phyloP scores from a whole-genome alignment of 1,284 basidiomycete genomes.

The Baeospora myosura region DNA sequence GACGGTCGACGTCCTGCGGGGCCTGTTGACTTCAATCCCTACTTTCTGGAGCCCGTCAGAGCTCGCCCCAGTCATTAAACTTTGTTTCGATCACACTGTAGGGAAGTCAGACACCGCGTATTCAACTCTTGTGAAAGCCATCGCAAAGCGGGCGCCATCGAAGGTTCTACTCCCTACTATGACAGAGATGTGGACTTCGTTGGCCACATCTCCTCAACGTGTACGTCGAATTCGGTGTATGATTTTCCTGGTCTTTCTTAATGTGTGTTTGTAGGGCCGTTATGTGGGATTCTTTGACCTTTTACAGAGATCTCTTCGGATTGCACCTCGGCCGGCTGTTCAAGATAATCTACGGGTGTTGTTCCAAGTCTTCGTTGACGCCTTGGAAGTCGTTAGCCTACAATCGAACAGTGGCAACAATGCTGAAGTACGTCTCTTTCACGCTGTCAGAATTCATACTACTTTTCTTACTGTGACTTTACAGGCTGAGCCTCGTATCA shows the following conservation, averaged over 20 bases:
- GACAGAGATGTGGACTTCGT: slow-evolving; percentile 45
- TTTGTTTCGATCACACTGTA: slow-evolving; percentile 44
- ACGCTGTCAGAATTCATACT: slow-evolving; percentile 9
- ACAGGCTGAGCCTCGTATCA: slow-evolving; percentile 48
- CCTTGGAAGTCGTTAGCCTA: slow-evolving; percentile 58
- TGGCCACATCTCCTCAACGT: slow-evolving; percentile 21
- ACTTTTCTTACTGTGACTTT: slow-evolving; percentile 2
- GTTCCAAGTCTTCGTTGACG: slow-evolving; percentile 80
- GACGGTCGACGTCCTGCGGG: slow-evolving; percentile 35
- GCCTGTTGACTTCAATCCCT: slow-evolving; percentile 54
- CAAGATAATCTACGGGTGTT: slow-evolving; percentile 64
- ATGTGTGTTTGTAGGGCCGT: slow-evolving; percentile 20
- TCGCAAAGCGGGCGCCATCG: slow-evolving; percentile 65
- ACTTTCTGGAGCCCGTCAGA: slow-evolving; percentile 67
- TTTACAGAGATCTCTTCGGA: slow-evolving; percentile 57
- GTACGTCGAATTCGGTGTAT: slow-evolving; percentile 23
- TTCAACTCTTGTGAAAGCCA: slow-evolving; percentile 39
- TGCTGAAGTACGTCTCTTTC: slow-evolving; percentile 25
- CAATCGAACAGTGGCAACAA: slow-evolving; percentile 20
- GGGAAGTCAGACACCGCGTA: slow-evolving; percentile 18
- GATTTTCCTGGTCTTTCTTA: not conserved
- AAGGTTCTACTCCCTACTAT: slow-evolving; percentile 64
- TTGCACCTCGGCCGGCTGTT: slow-evolving; percentile 59
- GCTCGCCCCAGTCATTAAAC: slow-evolving; percentile 44
- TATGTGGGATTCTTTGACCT: slow-evolving; percentile 61